Evolutionary conservation across 306 rosid genomes (phyloP), one percentile per base, ranked within the genome.

Genomic region (Spatholobus suberectus): DNA sequence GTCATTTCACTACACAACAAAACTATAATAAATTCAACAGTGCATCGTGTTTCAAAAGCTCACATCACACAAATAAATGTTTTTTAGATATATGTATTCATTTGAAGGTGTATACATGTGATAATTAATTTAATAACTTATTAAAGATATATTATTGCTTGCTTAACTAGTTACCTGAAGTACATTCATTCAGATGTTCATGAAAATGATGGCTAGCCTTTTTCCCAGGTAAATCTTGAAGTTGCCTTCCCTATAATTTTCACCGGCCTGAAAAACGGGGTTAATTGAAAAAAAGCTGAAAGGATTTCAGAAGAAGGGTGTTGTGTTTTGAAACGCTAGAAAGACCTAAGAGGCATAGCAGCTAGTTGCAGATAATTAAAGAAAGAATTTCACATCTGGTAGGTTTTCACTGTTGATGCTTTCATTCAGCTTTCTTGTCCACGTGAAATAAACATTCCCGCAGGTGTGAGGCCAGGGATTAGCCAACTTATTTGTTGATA

Each of bases 371-470:
- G 81, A 82, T 29, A 79, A 65, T 76, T 75, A 73, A 76, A 77
- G 80, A 77, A n/a, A n/a, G n/a, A n/a, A n/a, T n/a, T n/a, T n/a
- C n/a, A n/a, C n/a, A n/a, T n/a, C n/a, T n/a, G n/a, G n/a, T n/a
- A 58, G 77, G 84, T 65, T 72, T 70, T 44, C 65, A 88, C 83
- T 69, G 74, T 79, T 46, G 69, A 73, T 84, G 71, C 84, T 40
- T 73, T 70, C 75, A 41, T 40, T 74, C 78, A 78, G 59, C 78
- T 78, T 75, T 84, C 81, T 81, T 76, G 74, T 78, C 90, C 88
- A 87, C 79, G 79, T 89, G 88, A 89, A 81, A 80, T 71, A 84
- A 85, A 85, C 77, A 87, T 82, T 82, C 75, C 29, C 44, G 23
- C 77, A 41, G 70, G 24, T 72, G 49, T 18, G 34, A 61, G 69